Evolutionary conservation across 345 rosid genomes (phyloP), one percentile per base, ranked within the genome.

Genomic region (Turnera subulata): DNA sequence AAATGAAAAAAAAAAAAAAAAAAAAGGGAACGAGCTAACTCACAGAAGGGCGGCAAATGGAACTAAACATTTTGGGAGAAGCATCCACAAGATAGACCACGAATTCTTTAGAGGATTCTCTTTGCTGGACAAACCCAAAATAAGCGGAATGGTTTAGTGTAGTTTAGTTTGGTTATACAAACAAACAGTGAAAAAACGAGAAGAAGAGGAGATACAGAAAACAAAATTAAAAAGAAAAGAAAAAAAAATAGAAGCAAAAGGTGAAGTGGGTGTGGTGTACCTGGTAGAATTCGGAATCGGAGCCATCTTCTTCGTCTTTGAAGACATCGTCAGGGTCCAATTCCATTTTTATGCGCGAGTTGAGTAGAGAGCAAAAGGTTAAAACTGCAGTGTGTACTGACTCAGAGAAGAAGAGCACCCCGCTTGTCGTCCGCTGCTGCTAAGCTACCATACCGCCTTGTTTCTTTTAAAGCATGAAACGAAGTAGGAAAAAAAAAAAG

Each of bases 291-390:
- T 83, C 89, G 50, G 52, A 66, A 17, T 82, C 95, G 11, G 73
- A 64, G 64, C 87, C 90, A 52, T 83, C 96, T 13, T 87, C 97
- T 19, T 89, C 88, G 63, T 93, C 97, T 68, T 80, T 81, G 82
- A 93, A 93, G 61, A 93, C 83, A 47, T 87, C 97, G 38, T 85
- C 96, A 13, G 94, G 94, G 76, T 85, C 99, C 62, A 93, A 11
- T 38, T 67, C 71, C 71, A 67, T 67, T 46, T 1, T 13, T n/a
- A n/a, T n/a, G n/a, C n/a, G n/a, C n/a, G n/a, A n/a, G n/a, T n/a
- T n/a, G n/a, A n/a, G n/a, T n/a, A n/a, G n/a, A n/a, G n/a, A n/a
- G n/a, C n/a, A n/a, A n/a, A n/a, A n/a, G n/a, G n/a, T n/a, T n/a
- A n/a, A n/a, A n/a, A n/a, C n/a, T n/a, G n/a, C n/a, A n/a, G n/a